These are phyloP conservation scores for Suhomyces maxii DNA, from an alignment of 1,139 yeast genomes.

Conservation along the genomic window DNA sequence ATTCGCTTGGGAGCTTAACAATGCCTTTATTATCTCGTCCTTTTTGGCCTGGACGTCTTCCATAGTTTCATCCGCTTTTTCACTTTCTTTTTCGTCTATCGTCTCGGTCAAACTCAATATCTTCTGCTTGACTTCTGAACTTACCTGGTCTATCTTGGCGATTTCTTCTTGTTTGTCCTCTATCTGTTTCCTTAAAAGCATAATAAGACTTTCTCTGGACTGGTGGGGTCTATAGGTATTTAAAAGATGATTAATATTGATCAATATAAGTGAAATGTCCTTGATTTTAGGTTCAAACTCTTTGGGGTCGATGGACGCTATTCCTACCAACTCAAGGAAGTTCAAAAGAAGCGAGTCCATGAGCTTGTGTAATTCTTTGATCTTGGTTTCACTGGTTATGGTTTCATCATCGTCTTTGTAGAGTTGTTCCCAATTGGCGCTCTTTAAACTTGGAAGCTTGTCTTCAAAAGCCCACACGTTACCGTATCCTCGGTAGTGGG, in stretches of 20 bases:
- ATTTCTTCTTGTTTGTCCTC: constrained; percentile 55
- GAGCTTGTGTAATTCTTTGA: constrained; percentile 66
- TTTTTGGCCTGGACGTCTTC: not conserved
- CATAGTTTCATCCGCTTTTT: not conserved
- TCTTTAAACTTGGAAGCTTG: constrained; percentile 63
- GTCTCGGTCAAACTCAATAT: constrained; percentile 28
- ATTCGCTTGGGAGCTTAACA: not conserved
- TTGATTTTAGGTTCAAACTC: constrained; percentile 66
- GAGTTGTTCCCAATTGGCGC: constrained; percentile 67
- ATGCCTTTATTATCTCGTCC: not conserved
- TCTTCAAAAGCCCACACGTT: constrained; percentile 79
- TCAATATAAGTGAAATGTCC: constrained; percentile 68
- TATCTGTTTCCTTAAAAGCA: constrained; percentile 66
- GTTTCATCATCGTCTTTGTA: constrained; percentile 50
- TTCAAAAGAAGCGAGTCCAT: constrained; percentile 68
- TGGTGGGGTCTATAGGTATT: constrained; percentile 91
- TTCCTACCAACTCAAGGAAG: constrained; percentile 72
- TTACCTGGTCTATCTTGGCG: constrained; percentile 46
- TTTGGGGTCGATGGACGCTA: constrained; percentile 69
- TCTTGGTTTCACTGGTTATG: constrained; percentile 53
- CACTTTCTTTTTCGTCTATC: constrained; percentile 1
- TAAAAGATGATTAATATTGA: constrained; percentile 79
- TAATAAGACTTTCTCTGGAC: constrained; percentile 74
- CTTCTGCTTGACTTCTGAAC: constrained; percentile 44
- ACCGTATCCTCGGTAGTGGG: constrained; percentile 77